phyloP scores from a whole-genome alignment of 2,329 filamentous ascomycete genomes.

The Pestalotiopsis sp. region DNA sequence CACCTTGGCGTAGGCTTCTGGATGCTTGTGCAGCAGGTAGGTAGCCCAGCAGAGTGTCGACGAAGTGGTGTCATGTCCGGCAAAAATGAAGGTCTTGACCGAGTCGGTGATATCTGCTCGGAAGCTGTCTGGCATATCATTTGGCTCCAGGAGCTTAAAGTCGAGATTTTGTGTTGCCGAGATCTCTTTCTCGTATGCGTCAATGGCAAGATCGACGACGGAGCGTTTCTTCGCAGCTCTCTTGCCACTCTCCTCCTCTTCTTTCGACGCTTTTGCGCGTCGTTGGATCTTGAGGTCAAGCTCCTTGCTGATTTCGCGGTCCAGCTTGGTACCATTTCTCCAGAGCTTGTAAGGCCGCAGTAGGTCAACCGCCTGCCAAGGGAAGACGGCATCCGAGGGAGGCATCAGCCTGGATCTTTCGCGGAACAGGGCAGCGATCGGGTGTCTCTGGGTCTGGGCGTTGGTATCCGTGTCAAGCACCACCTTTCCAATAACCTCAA shows the following conservation, averaged over 20 bases:
- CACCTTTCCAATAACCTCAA: constrained; percentile 3
- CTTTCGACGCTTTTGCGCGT: neutral
- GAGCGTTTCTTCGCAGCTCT: constrained; percentile 4
- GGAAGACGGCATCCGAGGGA: neutral
- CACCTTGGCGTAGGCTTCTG: neutral
- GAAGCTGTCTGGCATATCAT: neutral
- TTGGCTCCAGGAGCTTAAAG: neutral
- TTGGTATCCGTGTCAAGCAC: neutral
- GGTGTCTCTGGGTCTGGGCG: neutral
- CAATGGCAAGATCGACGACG: constrained; percentile 3
- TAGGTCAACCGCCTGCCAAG: neutral
- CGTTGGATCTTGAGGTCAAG: constrained; percentile 2
- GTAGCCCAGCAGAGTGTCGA: constrained; percentile 1
- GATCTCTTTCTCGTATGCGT: constrained; percentile 4
- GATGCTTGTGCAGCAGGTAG: constrained; percentile 1
- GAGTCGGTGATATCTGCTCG: neutral
- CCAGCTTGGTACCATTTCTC: neutral
- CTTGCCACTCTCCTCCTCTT: neutral
- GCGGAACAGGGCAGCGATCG: neutral
- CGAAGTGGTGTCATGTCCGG: constrained; percentile 1
- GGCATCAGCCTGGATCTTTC: neutral
- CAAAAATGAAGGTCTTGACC: constrained; percentile 10
- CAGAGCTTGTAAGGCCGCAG: neutral
- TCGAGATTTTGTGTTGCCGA: neutral
- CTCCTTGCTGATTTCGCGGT: neutral